Percentiles rank a stretch among this genome's conserved stretches.
Conservation (phyloP, 768 basidiomycete genomes). For the Austroboletus eburneus region DNA sequence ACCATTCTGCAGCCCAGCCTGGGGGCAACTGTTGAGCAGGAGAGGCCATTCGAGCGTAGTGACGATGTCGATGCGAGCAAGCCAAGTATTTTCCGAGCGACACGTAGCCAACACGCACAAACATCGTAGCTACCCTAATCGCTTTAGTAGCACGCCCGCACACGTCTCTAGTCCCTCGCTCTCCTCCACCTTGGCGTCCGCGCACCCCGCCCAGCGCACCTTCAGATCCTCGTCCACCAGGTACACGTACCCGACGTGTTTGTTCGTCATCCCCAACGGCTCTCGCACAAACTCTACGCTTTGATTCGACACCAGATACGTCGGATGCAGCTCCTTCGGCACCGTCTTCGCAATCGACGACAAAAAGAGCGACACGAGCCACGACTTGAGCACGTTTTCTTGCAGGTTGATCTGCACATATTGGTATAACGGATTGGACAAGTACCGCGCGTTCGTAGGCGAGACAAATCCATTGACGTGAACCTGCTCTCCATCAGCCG, state of each 20-base stretch:
- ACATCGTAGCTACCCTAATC: slow-evolving; percentile 38
- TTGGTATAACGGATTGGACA: slow-evolving; percentile 58
- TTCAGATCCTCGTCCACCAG: slow-evolving; percentile 81
- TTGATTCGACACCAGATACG: slow-evolving; percentile 77
- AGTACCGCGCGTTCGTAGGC: slow-evolving; percentile 50
- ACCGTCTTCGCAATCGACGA: slow-evolving; percentile 64
- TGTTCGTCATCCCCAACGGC: slow-evolving; percentile 84
- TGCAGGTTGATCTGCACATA: slow-evolving; percentile 89
- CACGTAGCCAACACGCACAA: slow-evolving; percentile 28
- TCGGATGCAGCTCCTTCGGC: slow-evolving; percentile 59
- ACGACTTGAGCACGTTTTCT: slow-evolving; percentile 88
- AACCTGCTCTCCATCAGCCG: slow-evolving; percentile 42
- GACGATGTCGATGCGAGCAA: too few species aligned
- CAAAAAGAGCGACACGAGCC: slow-evolving; percentile 84
- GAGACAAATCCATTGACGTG: slow-evolving; percentile 72
- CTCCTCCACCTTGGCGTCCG: slow-evolving; percentile 76
- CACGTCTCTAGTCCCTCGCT: slow-evolving; percentile 63
- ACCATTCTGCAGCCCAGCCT: slow-evolving; percentile 95
- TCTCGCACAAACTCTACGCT: slow-evolving; percentile 85
- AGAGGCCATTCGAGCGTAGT: slow-evolving; percentile 40
- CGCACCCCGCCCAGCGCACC: slow-evolving; percentile 91
- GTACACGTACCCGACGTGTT: slow-evolving; percentile 88
- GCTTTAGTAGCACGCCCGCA: slow-evolving; percentile 60
- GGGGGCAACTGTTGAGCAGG: slow-evolving; percentile 73
- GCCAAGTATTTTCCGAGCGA: slow-evolving; percentile 19